Evolutionary conservation across 2,329 filamentous ascomycete species (phyloP).

Genomic region (Trichoderma guizhouense): DNA sequence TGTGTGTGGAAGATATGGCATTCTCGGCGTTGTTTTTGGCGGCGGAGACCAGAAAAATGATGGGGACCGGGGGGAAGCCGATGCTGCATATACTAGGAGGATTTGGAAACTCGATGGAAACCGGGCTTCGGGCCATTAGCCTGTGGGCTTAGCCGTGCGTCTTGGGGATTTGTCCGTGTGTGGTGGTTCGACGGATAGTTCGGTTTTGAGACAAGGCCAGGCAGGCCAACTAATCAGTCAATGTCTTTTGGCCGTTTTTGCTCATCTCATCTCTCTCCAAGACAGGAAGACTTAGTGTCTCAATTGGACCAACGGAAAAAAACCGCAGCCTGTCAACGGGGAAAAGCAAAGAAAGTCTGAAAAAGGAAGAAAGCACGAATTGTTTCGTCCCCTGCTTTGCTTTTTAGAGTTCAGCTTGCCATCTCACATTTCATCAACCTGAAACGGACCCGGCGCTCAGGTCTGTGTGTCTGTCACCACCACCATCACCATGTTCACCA

Average conservation of each 20-base stretch:
- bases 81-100: neutral
- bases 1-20: neutral
- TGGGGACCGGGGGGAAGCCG: neutral
- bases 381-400: neutral
- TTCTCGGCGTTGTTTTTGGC: neutral
- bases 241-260: neutral
- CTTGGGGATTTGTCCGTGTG: neutral
- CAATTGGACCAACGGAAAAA: neutral
- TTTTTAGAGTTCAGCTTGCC: neutral
- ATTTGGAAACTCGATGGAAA: neutral
- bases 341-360: neutral
- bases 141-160: neutral
- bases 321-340: neutral
- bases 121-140: neutral
- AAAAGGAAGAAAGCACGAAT: no score
- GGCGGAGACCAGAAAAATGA: neutral
- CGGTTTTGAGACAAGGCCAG: neutral
- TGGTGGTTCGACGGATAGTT: neutral
- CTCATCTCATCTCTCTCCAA: neutral
- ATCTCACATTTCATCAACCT: neutral
- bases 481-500: neutral
- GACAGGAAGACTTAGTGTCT: neutral
- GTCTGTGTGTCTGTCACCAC: neutral
- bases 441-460: neutral
- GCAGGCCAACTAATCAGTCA: neutral